Evolutionary conservation across 768 basidiomycete species (phyloP), one percentile per base, ranked within the genome.

Genomic region (Hypsizygus marmoreus): DNA sequence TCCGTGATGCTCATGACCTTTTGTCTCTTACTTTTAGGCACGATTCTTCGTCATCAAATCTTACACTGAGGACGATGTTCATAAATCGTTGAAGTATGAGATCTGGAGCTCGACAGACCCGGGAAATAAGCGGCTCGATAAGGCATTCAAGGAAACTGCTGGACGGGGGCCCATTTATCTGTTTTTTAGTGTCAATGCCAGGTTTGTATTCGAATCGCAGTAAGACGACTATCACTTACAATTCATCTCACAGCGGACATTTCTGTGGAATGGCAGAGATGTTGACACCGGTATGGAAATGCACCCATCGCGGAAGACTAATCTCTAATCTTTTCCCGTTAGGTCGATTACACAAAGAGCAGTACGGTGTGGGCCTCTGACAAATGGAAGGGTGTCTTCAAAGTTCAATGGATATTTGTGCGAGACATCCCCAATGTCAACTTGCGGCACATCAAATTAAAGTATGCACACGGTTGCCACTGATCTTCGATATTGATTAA

Each of bases 311-410:
- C 40, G 19, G 4, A 4, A 19, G 33, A 47, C 11, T 17, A 11
- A 17, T 22, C 37, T 37, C 34, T 24, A 25, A 44, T 32, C 41
- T 12, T 45, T 29, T 12, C 17, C 6, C 30, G 50, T 33, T 46
- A 86, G 79, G 89, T 98, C 28, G 95, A 98, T 64, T 95, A 98
- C 65, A 88, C 89, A 4, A 80, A 88, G 47, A 93, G 91, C 63
- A 94, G 91, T 51, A 97, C 88, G 1, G 97, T 99, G 14, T 99
- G 97, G 97, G 95, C 95, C 1, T 95, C 95, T 25, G 95, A 98
- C 69, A 99, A 99, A 65, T 99, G 97, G 97, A 98, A 99, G 67
- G 97, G 97, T 17, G 92, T 98, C 41, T 97, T 99, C 76, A 95
- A 95, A 70, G 92, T 99, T 19, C 81, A 87, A 45, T 98, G 97